Evolutionary conservation across 108 stramenopile genomes (phyloP), one percentile per base, ranked within the genome.

Genomic region (Licmophora abbreviata): DNA sequence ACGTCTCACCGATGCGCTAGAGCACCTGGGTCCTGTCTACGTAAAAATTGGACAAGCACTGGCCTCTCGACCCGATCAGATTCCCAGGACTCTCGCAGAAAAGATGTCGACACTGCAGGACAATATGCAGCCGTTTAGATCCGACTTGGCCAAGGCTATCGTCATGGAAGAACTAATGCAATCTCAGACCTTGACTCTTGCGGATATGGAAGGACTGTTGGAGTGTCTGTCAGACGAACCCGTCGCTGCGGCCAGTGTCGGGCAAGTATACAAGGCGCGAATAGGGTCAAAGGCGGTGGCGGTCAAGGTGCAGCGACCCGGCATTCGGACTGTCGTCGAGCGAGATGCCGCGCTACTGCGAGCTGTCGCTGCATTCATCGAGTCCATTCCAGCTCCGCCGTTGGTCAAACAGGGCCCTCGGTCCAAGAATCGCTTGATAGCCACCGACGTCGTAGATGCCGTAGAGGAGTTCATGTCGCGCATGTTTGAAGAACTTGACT

Each of bases 31-130:
- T 22, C 79, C 83, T 6, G 85, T 83, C 10, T 83, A 75, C 37
- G 88, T 83, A 0, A 89, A 89, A 51, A 83, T 89, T 38, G 83
- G 79, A 0, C 88, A 85, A 40, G 79, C 81, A 0, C 33, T 89
- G n/a, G 61, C 76, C 0, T 59, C 70, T 23, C 52, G 88, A 38
- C 88, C 83, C 0, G 88, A 89, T 47, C 65, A 85, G 22, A 66
- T 89, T 11, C 88, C 83, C 0, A 50, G 22, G 11, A 46, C 73
- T 1, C 38, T 89, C 46, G 81, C 83, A 6, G 22, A 36, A n/a
- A 73, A 81, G 0, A 49, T 89, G 44, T 35, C 51, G 1, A 44
- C 48, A 17, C 41, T 89, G 26, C 83, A 89, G 40, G 83, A 89
- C 59, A 56, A 69, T 25, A 83, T 89, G 81, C 56, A 64, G 34